Base-by-base conservation (phyloP, 257 asterid species). In the Nicotiana tomentosiformis region DNA sequence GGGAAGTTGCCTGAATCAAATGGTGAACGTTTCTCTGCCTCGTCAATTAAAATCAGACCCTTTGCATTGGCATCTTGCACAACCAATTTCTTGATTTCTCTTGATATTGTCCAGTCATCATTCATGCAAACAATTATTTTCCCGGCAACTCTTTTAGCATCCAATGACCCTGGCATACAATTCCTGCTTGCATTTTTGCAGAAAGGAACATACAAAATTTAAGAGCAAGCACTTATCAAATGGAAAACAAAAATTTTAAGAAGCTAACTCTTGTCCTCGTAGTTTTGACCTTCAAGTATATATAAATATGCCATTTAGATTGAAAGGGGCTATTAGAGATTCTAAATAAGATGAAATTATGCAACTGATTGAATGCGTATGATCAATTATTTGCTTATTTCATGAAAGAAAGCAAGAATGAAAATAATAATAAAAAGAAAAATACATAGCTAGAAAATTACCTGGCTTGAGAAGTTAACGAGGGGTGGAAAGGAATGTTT, bases 101-200 rank as follows among this genome's bases (percentile, higher is more conserved):
- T 88, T 5, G 95, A 86, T 5, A 88, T 88, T 23, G 20, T 84
- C 20, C 88, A 84, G 58, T 82, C 87, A 18, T 91, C 90, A 18
- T 88, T 86, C 91, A 86, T 57, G 58, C 98, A 94, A 4, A 94
- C 93, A 3, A 94, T 81, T 14, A 94, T 88, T 86, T 91, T 94
- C 3, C 96, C 96, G 0, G 84, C 88, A 55, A 88, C 92, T 84
- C 88, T 90, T 43, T 72, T 86, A 9, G 83, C n/a, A 56, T 94
- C 92, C 35, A 94, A 39, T 3, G 98, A 88, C 29, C 96, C 97
- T 7, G 95, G 97, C 51, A 85, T 51, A 86, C 98, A 94, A 84
- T 88, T 87, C 91, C 98, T 93, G 84, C 87, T 85, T 37, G 7
- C 46, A 61, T 17, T 1, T 67, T 33, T 67, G 2, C 23, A 20